Evolutionary conservation across 805 yeast genomes (phyloP).

Genomic region (Wickerhamomyces pijperi): DNA sequence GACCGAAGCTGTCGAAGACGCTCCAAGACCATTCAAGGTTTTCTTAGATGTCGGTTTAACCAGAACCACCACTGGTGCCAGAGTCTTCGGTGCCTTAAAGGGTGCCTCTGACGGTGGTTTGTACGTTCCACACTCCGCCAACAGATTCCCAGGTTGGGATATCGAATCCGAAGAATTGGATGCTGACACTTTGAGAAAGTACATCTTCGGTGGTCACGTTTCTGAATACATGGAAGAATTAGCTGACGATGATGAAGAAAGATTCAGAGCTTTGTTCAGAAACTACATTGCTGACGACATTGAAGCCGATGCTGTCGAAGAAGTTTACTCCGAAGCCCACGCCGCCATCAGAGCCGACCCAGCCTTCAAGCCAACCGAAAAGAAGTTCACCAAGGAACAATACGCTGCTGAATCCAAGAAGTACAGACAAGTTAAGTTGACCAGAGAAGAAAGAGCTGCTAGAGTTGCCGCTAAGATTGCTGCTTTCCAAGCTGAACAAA

Average conservation of each 20-base stretch:
- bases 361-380: conserved; percentile 74
- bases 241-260: conserved; percentile 99
- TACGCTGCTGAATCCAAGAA: conserved; percentile 95
- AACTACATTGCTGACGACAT: conserved; percentile 93
- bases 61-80: conserved; percentile 99
- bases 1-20: conserved; percentile 99
- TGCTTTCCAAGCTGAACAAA: conserved; percentile 49
- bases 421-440: conserved; percentile 79
- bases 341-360: conserved; percentile 96
- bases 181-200: conserved; percentile 93
- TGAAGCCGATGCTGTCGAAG: conserved; percentile 95
- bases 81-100: conserved; percentile 98
- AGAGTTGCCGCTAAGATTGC: conserved; percentile 90
- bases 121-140: conserved; percentile 97
- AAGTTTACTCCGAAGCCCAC: conserved; percentile 89
- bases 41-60: conserved; percentile 98
- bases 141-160: conserved; percentile 99
- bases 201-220: conserved; percentile 99
- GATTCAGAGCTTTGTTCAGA: conserved; percentile 92
- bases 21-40: conserved; percentile 99
- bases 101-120: conserved; percentile 99
- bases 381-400: conserved; percentile 94
- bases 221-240: conserved; percentile 99
- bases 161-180: conserved; percentile 97
- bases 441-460: conserved; percentile 85